Percentiles rank a stretch among this genome's conserved stretches.
Conservation (phyloP, 257 asterid genomes). For the Eucommia ulmoides region DNA sequence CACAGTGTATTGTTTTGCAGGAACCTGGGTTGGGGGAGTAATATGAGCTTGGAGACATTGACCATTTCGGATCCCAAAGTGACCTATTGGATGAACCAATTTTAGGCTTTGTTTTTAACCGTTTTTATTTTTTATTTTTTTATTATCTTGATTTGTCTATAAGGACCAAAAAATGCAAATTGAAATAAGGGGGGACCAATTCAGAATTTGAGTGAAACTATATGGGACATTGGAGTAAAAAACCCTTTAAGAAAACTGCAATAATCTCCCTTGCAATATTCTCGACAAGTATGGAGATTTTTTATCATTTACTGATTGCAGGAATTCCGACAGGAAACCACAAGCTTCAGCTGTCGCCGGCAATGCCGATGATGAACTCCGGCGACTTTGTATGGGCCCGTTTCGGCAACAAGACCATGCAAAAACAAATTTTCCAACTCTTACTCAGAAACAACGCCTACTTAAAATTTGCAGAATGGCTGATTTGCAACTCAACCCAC, state of each 20-base stretch:
- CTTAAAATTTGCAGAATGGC: slow-evolving; percentile 19
- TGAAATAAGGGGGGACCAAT: too few relatives aligned
- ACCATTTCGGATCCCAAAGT: too few relatives aligned
- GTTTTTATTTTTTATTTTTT: too few relatives aligned
- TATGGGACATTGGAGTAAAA: too few relatives aligned
- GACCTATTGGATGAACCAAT: too few relatives aligned
- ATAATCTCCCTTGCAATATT: background rate
- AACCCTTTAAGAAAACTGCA: background rate
- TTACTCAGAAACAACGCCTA: slow-evolving; percentile 15
- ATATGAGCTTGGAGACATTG: too few relatives aligned
- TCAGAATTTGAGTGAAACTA: too few relatives aligned
- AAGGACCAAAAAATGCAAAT: too few relatives aligned
- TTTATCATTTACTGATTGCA: slow-evolving; percentile 4
- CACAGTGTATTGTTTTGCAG: too few relatives aligned
- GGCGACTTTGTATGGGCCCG: slow-evolving; percentile 21
- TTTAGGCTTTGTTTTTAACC: too few relatives aligned
- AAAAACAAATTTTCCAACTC: slow-evolving; percentile 21
- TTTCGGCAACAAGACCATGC: slow-evolving; percentile 14
- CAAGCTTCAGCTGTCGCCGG: slow-evolving; percentile 21
- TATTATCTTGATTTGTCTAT: too few relatives aligned
- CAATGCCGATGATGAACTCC: slow-evolving; percentile 27
- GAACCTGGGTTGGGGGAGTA: too few relatives aligned
- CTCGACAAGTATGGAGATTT: background rate
- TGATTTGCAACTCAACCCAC: slow-evolving; percentile 29
- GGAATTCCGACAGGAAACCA: slow-evolving; percentile 24